Conservation (phyloP, 2,329 filamentous ascomycete species). For the Aspergillus sp. region DNA sequence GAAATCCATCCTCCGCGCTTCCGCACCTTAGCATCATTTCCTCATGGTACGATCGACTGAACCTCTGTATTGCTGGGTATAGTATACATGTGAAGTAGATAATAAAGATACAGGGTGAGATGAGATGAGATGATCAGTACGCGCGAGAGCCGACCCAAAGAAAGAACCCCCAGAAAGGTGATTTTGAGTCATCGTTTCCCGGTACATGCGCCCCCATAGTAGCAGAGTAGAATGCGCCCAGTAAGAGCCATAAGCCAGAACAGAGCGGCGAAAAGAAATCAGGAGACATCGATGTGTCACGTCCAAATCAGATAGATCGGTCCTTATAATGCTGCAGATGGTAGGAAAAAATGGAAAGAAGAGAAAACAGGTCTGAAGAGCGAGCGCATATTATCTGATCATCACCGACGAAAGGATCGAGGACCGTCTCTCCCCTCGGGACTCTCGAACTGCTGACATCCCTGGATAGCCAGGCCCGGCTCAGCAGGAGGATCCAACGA, state of each 20-base stretch:
- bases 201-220: not conserved
- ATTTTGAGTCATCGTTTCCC: not conserved
- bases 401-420: constrained; percentile 1
- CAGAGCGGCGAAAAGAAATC: not conserved
- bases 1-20: not conserved
- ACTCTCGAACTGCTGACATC: constrained; percentile 14
- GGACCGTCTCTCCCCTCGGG: not conserved
- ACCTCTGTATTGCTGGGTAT: constrained; percentile 10
- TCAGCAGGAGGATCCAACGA: constrained; percentile 29
- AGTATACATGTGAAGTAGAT: constrained; percentile 5
- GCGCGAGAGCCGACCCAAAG: not conserved
- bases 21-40: not conserved
- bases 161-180: not conserved
- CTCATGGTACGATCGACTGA: not conserved
- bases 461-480: constrained; percentile 30
- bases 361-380: not conserved
- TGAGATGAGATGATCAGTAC: constrained; percentile 14
- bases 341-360: not conserved
- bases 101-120: constrained; percentile 3
- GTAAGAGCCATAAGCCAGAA: not conserved
- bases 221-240: no score
- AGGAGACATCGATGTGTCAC: not conserved
- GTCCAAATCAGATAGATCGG: not conserved
- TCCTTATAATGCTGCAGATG: not conserved
- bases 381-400: no score